Evolutionary conservation across 805 yeast genomes (phyloP), one percentile per base, ranked within the genome.

Genomic region (Barnettozyma pratensis): DNA sequence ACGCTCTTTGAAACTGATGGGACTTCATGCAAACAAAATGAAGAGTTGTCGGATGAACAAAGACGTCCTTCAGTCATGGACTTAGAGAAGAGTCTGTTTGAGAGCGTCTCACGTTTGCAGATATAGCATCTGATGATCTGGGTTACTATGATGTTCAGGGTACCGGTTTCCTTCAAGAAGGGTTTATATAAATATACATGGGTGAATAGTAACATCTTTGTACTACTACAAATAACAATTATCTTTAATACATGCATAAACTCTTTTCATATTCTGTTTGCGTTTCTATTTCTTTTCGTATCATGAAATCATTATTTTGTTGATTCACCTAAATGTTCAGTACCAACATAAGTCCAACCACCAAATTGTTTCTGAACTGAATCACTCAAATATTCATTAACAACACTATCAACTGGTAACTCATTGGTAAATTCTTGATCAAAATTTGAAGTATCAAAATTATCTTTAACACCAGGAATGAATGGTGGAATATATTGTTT

Each of bases 351-450:
- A 3, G 98, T 92, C 99, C 99, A 94, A 6, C 99, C 98, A 42
- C 97, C 98, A 73, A 94, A 94, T 69, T 94, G 98, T 64, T 86
- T 82, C 68, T 94, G 99, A n/a, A 94, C 97, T 59, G 91, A 81
- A 58, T 90, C 98, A 61, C 95, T 87, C 53, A 94, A 75, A 57
- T 79, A 88, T 61, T 88, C 96, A 64, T 91, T 96, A 14, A 91
- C 97, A 10, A 94, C 97, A 53, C 96, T 87, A 65, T 94, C 99
- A 56, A 88, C 84, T 4, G 99, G 98, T 58, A 84, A 81, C 61
- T 94, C 98, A 60, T 75, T 84, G 5, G 99, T 94, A 63, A 94
- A 94, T 62, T 87, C 96, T 54, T 82, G 79, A 64, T 92, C 97
- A 61, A 94, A 94, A 66, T 94, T 94, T 25, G 96, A 85, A 1